A percentile compares a stretch with the other conserved stretches of the same genome.
phyloP scores from a whole-genome alignment of 2,329 filamentous ascomycete genomes.

The Nigrospora osmanthi region DNA sequence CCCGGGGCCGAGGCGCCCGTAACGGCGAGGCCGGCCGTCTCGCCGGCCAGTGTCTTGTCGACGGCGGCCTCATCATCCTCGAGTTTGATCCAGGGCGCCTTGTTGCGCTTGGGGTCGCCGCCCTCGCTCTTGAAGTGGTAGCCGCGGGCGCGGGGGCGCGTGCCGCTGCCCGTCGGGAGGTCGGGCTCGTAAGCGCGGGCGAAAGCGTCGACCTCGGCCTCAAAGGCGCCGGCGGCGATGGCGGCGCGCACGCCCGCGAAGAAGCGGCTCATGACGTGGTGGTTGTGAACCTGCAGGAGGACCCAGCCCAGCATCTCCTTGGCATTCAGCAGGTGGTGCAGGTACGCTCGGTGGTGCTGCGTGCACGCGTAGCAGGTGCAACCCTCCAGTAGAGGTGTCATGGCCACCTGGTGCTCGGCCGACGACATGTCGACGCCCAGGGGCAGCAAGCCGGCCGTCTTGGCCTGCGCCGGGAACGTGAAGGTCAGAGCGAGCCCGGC shows the following conservation, averaged over 20 bases:
- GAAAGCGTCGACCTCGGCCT: slow-evolving; percentile 37
- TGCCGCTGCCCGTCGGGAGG: slow-evolving; percentile 66
- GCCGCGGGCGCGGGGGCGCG: slow-evolving; percentile 71
- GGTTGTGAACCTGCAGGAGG: slow-evolving; percentile 87
- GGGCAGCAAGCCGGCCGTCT: slow-evolving; percentile 25
- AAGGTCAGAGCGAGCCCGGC: slow-evolving; percentile 80
- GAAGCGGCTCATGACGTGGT: slow-evolving; percentile 63
- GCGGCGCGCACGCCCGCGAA: slow-evolving; percentile 62
- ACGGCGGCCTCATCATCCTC: slow-evolving; percentile 8
- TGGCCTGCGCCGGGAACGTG: slow-evolving; percentile 49
- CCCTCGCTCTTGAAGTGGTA: slow-evolving; percentile 73
- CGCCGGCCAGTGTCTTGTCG: slow-evolving; percentile 31
- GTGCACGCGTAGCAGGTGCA: slow-evolving; percentile 82
- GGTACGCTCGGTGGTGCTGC: slow-evolving; percentile 75
- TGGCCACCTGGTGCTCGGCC: slow-evolving; percentile 48
- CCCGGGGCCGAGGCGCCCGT: slow-evolving; percentile 21
- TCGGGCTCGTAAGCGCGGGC: slow-evolving; percentile 54
- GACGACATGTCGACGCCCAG: slow-evolving; percentile 78
- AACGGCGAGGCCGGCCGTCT: slow-evolving; percentile 31
- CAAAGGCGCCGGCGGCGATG: slow-evolving; percentile 60
- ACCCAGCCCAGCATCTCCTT: slow-evolving; percentile 98
- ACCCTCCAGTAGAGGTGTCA: slow-evolving; percentile 50
- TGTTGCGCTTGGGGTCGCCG: slow-evolving; percentile 59
- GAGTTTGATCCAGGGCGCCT: slow-evolving; percentile 56
- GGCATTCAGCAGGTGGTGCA: slow-evolving; percentile 79